Evolutionary conservation across 2,329 filamentous ascomycete species (phyloP).

Genomic region (Exophiala phaeomuriformis): DNA sequence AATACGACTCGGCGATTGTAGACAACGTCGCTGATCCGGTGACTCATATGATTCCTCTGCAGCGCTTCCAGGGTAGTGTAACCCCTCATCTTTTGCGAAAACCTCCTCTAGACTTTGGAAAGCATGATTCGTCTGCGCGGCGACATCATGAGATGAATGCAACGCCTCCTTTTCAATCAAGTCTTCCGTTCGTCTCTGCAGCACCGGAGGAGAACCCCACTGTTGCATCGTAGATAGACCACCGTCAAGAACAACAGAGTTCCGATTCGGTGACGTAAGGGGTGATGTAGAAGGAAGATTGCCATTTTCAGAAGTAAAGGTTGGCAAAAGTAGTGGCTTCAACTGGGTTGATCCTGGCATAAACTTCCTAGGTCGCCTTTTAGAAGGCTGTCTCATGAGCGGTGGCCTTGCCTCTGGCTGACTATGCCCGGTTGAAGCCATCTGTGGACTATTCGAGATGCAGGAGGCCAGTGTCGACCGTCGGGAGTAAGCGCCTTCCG

Average conservation of each 20-base stretch:
- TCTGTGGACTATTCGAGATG: conserved; percentile 10
- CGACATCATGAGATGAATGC: conserved; percentile 1
- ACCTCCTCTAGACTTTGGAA: conserved; percentile 21
- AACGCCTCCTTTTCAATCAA: conserved; percentile 21
- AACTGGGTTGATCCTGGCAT: conserved; percentile 32
- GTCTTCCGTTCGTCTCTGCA: conserved; percentile 31
- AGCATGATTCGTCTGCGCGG: conserved; percentile 5
- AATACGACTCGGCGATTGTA: neutral
- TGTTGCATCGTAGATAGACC: neutral
- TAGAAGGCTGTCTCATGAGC: conserved; percentile 16
- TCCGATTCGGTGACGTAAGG: conserved; percentile 17
- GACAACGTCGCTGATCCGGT: neutral
- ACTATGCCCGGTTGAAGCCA: neutral
- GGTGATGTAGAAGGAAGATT: conserved; percentile 18
- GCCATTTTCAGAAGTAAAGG: conserved; percentile 23
- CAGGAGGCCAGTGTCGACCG: conserved; percentile 15
- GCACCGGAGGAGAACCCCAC: neutral
- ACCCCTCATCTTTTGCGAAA: conserved; percentile 10
- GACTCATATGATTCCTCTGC: neutral
- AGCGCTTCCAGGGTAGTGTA: neutral
- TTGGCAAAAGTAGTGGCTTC: conserved; percentile 32
- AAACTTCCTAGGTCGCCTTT: conserved; percentile 32
- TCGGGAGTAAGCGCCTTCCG: conserved; percentile 23
- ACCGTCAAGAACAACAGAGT: neutral
- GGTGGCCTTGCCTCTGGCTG: conserved; percentile 7